Conservation (phyloP, 1,139 yeast genomes). For the Sugiyamaella neomexicana region DNA sequence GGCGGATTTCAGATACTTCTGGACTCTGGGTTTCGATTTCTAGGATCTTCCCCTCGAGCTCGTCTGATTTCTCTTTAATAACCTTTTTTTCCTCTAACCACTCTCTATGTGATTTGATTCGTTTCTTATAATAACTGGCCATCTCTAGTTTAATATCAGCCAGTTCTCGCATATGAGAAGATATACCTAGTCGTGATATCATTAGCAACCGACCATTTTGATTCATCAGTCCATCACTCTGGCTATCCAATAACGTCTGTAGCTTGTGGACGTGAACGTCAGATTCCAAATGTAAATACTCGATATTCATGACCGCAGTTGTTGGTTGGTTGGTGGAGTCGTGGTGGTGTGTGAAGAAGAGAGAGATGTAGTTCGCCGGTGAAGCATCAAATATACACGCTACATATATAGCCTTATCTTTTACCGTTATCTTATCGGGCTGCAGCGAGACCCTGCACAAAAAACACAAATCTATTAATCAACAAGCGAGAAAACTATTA, state of each 20-base stretch:
- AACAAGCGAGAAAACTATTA: constrained; percentile 23
- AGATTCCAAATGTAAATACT: constrained; percentile 16
- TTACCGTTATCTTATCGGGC: constrained; percentile 7
- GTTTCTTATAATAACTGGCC: constrained; percentile 23
- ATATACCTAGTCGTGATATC: constrained; percentile 29
- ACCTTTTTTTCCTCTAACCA: constrained; percentile 22
- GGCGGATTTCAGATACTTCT: constrained; percentile 20
- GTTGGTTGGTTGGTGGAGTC: background rate
- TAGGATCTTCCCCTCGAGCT: constrained; percentile 19
- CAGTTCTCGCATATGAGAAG: constrained; percentile 25
- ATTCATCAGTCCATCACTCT: constrained; percentile 31
- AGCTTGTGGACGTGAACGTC: constrained; percentile 18
- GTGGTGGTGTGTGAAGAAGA: background rate
- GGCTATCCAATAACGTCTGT: constrained; percentile 30
- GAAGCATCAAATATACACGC: no score
- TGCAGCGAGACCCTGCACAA: background rate
- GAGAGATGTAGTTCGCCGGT: background rate
- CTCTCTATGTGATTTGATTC: constrained; percentile 20
- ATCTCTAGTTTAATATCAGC: constrained; percentile 23
- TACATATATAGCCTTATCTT: constrained; percentile 4
- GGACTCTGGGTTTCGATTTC: constrained; percentile 22
- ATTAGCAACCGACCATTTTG: constrained; percentile 26
- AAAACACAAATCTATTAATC: background rate
- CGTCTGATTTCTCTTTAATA: constrained; percentile 19
- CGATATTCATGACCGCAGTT: constrained; percentile 13